Percentiles rank a stretch among this genome's conserved stretches.
These are phyloP conservation scores for Camelina neglecta DNA, from an alignment of 345 rosid species.

Conservation along the genomic window DNA sequence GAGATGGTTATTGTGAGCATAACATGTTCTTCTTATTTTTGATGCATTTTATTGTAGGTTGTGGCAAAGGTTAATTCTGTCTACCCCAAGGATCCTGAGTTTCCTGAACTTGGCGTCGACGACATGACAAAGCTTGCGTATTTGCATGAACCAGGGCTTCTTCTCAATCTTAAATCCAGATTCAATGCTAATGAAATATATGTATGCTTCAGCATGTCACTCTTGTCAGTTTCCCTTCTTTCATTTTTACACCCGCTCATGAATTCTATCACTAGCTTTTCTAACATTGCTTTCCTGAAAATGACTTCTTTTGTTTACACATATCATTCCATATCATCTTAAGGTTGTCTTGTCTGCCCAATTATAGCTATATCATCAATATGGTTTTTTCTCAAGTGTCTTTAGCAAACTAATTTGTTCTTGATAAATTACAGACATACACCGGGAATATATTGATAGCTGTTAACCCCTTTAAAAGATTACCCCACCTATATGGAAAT, in stretches of 20 bases:
- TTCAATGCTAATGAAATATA: conserved; percentile 86
- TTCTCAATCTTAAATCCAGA: conserved; percentile 74
- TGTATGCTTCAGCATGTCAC: conserved; percentile 58
- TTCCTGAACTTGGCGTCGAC: conserved; percentile 86
- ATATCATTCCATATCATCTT: not conserved
- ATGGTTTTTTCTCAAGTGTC: not conserved
- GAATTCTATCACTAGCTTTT: conserved; percentile 15
- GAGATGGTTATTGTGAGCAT: conserved; percentile 6
- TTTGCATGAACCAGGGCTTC: conserved; percentile 96
- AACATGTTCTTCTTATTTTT: conserved; percentile 2
- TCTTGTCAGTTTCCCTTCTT: conserved; percentile 13
- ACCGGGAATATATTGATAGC: conserved; percentile 97
- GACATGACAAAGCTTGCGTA: conserved; percentile 97
- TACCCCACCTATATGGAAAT: conserved; percentile 84
- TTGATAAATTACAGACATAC: conserved; percentile 65
- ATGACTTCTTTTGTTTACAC: not conserved
- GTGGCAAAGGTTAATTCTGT: conserved; percentile 60
- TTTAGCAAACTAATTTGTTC: conserved; percentile 20
- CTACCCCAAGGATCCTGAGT: conserved; percentile 87
- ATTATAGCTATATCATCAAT: not conserved
- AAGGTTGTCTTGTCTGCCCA: not conserved
- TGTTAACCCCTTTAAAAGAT: conserved; percentile 85
- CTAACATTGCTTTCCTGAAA: not conserved
- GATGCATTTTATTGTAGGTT: conserved; percentile 54
- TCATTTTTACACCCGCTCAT: conserved; percentile 7